These are phyloP conservation scores for Aspergillus sergii DNA, from an alignment of 2,329 filamentous ascomycete species.

Conservation along the genomic window DNA sequence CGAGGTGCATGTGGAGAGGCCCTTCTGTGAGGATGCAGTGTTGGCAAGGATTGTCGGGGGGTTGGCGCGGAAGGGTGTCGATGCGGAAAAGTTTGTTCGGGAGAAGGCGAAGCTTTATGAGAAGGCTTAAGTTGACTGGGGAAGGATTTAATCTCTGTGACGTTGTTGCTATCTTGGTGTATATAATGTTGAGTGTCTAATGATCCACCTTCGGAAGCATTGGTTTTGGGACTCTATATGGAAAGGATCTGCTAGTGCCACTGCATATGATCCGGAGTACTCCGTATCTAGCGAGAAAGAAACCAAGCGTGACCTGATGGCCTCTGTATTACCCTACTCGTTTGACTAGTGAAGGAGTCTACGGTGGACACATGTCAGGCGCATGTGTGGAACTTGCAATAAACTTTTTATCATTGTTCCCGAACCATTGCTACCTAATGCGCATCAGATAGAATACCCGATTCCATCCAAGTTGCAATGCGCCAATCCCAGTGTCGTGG, in stretches of 20 bases:
- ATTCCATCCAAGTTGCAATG: neutral
- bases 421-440: neutral
- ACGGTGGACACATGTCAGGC: neutral
- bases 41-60: slow-evolving; percentile 26
- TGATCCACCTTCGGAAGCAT: neutral
- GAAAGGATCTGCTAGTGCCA: neutral
- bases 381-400: neutral
- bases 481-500: neutral
- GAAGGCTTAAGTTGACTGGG: neutral
- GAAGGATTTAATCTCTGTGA: neutral
- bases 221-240: neutral
- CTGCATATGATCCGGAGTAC: neutral
- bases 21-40: slow-evolving; percentile 29
- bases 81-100: slow-evolving; percentile 1
- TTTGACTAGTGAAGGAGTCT: neutral
- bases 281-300: neutral
- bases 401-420: neutral
- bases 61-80: slow-evolving; percentile 14
- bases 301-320: neutral
- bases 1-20: slow-evolving; percentile 6
- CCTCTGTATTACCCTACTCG: neutral
- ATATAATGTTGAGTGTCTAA: neutral
- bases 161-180: neutral
- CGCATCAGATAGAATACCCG: neutral
- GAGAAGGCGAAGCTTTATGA: neutral